phyloP scores from a whole-genome alignment of 345 rosid genomes.

The Pistacia atlantica region DNA sequence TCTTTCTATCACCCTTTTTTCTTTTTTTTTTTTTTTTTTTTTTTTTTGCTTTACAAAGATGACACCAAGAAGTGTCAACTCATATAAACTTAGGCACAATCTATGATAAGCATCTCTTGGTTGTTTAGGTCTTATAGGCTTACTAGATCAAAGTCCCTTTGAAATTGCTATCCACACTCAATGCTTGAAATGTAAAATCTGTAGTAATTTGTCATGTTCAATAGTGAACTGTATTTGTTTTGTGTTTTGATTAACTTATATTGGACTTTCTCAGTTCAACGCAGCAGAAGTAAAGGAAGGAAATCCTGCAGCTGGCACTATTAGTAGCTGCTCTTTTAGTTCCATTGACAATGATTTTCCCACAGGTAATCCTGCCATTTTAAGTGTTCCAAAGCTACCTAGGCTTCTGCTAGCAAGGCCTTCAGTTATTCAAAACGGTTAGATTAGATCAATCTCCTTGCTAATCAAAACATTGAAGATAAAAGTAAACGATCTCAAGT shows the following conservation, averaged over 20 bases:
- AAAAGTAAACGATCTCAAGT: not conserved
- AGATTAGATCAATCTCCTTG: not conserved
- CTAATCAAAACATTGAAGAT: not conserved
- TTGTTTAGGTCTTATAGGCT: not conserved
- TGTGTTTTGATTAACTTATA: slow-evolving; percentile 10
- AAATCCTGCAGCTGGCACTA: slow-evolving; percentile 54
- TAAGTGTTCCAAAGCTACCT: not conserved
- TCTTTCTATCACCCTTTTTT: too few species aligned
- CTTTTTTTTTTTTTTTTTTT: too few species aligned
- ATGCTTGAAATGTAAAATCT: not conserved
- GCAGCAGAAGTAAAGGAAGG: slow-evolving; percentile 94
- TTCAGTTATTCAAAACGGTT: not conserved
- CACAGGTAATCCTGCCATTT: slow-evolving; percentile 50
- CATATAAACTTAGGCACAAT: too few species aligned
- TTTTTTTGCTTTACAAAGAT: too few species aligned
- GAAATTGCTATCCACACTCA: not conserved
- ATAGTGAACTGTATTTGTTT: not conserved
- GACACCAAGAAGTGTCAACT: too few species aligned
- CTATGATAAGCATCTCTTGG: too few species aligned
- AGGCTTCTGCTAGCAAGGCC: not conserved
- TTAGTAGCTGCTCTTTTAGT: slow-evolving; percentile 64
- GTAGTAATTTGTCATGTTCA: not conserved
- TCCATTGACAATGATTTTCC: slow-evolving; percentile 75
- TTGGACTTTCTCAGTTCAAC: slow-evolving; percentile 51
- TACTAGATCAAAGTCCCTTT: not conserved